Conservation (phyloP, 2,329 filamentous ascomycete species). For the Cladorrhinum sp. region DNA sequence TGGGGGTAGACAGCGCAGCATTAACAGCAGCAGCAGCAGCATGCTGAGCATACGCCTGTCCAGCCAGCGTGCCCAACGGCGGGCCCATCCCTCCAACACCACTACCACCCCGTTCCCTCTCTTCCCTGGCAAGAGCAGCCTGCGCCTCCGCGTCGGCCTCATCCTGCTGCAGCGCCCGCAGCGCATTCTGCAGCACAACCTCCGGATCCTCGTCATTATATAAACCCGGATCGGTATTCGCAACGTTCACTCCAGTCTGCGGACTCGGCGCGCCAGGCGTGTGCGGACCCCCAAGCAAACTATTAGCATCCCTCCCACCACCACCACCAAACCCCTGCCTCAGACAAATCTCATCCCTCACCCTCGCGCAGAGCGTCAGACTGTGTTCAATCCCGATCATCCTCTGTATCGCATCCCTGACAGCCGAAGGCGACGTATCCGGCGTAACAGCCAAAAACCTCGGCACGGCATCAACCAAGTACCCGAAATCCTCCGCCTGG, state of each 20-base stretch:
- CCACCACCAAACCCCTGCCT: constrained; percentile 29
- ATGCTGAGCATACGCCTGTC: constrained; percentile 28
- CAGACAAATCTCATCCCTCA: constrained; percentile 56
- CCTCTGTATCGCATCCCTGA: constrained; percentile 55
- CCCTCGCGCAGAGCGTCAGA: constrained; percentile 53
- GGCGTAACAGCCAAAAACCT: constrained; percentile 56
- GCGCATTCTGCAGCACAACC: constrained; percentile 56
- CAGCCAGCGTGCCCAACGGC: constrained; percentile 25
- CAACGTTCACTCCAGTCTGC: constrained; percentile 6
- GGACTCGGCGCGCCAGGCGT: constrained; percentile 11
- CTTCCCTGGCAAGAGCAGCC: constrained; percentile 52
- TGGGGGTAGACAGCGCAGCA: constrained; percentile 27
- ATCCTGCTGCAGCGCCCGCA: constrained; percentile 57
- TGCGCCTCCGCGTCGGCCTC: constrained; percentile 58
- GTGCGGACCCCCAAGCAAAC: constrained; percentile 8
- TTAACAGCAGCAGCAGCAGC: constrained; percentile 24
- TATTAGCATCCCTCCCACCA: constrained; percentile 24
- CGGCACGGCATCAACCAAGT: constrained; percentile 58
- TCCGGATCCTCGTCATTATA: constrained; percentile 55
- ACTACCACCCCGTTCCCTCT: constrained; percentile 45
- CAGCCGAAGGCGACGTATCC: constrained; percentile 58
- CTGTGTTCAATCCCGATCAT: constrained; percentile 54
- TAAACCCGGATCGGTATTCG: constrained; percentile 15
- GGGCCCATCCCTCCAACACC: constrained; percentile 41
- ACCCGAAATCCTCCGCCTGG: constrained; percentile 54